phyloP scores from a whole-genome alignment of 2,329 filamentous ascomycete genomes.

The Exserohilum rostratum region DNA sequence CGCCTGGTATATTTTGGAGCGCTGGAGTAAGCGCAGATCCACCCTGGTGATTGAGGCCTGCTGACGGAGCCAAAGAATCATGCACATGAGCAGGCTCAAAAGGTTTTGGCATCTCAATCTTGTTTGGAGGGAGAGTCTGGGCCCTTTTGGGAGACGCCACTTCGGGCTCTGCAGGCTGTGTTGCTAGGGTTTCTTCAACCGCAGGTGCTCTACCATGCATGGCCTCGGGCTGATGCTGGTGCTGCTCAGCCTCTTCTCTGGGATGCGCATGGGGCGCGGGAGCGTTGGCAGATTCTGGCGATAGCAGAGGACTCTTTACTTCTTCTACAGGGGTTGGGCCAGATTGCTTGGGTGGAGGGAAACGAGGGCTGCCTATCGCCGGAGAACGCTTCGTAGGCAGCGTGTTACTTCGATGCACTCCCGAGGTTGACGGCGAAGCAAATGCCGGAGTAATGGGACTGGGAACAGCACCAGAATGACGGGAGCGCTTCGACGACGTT shows the following conservation, averaged over 20 bases:
- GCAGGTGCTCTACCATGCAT: constrained; percentile 6
- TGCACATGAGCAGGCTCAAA: constrained; percentile 9
- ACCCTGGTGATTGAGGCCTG: constrained; percentile 26
- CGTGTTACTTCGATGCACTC: constrained; percentile 84
- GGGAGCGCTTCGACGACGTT: constrained; percentile 85
- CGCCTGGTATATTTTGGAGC: constrained; percentile 59
- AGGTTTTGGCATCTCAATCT: constrained; percentile 33
- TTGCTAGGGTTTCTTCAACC: constrained; percentile 10
- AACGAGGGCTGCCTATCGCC: constrained; percentile 57
- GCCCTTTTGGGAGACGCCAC: constrained; percentile 22
- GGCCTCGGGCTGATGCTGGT: neutral
- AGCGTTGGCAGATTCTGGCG: constrained; percentile 22
- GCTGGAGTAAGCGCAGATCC: constrained; percentile 34
- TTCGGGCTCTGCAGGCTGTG: constrained; percentile 15
- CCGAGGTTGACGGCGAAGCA: constrained; percentile 52
- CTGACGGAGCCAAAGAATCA: neutral
- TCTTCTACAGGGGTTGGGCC: constrained; percentile 55
- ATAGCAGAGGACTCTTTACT: constrained; percentile 25
- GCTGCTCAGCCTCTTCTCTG: constrained; percentile 14
- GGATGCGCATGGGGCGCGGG: constrained; percentile 14
- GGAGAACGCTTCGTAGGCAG: constrained; percentile 90
- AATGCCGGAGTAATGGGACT: constrained; percentile 60
- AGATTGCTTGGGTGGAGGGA: constrained; percentile 52
- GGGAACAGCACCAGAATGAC: constrained; percentile 72
- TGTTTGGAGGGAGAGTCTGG: constrained; percentile 30